phyloP scores from a whole-genome alignment of 2,329 filamentous ascomycete genomes.

The Thelonectria discophora region DNA sequence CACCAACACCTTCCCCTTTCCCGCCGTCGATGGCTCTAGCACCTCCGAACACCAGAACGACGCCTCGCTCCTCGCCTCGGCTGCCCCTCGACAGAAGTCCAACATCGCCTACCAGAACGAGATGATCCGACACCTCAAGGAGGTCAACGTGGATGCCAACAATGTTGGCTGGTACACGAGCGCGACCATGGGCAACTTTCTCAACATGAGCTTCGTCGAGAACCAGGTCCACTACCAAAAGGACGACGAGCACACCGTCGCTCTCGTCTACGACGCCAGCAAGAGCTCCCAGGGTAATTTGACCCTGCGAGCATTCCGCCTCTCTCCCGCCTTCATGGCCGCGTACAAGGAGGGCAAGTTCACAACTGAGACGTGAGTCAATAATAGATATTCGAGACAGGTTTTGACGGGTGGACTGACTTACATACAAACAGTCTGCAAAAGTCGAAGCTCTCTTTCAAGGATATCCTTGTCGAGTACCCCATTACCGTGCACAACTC shows the following conservation, averaged over 20 bases:
- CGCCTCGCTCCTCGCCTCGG: conserved; percentile 79
- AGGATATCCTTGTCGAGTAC: conserved; percentile 91
- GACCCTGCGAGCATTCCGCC: conserved; percentile 88
- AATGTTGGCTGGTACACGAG: conserved; percentile 99
- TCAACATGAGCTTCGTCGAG: conserved; percentile 95
- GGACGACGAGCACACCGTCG: conserved; percentile 88
- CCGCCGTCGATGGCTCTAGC: conserved; percentile 76
- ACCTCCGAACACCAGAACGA: conserved; percentile 79
- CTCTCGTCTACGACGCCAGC: conserved; percentile 94
- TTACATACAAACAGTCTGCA: conserved; percentile 71
- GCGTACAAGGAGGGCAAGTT: conserved; percentile 98
- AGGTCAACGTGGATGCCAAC: conserved; percentile 98
- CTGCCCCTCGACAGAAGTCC: conserved; percentile 90
- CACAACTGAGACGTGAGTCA: conserved; percentile 85
- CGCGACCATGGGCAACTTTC: conserved; percentile 98
- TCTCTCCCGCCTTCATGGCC: conserved; percentile 86
- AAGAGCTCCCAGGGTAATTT: conserved; percentile 91
- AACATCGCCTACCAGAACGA: conserved; percentile 91
- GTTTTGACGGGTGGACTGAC: conserved; percentile 19
- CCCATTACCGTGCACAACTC: conserved; percentile 95
- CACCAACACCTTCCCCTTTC: conserved; percentile 96
- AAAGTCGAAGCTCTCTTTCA: conserved; percentile 92
- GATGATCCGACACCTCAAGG: conserved; percentile 95
- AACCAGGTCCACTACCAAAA: conserved; percentile 98
- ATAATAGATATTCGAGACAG: background rate